Base-by-base conservation (phyloP, 139 green algal genomes). In the Diplosphaera chodatii region DNA sequence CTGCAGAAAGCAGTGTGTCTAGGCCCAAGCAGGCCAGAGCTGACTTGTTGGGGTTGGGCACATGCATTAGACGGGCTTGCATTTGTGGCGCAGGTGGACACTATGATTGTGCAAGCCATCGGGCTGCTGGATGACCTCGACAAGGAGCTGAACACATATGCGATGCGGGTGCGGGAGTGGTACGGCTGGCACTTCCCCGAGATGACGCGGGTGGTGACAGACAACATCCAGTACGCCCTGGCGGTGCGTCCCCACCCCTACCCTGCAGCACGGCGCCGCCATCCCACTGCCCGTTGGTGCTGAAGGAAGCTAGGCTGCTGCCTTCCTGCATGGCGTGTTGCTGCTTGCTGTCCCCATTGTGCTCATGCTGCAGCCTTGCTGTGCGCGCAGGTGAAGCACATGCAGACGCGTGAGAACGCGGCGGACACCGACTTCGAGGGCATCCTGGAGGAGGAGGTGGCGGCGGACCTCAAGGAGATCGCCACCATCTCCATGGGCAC, bases 61-160 rank as follows among this genome's bases (percentile, higher is more conserved):
- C n/a, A n/a, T n/a, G n/a, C n/a, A n/a, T n/a, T n/a, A n/a, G n/a
- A n/a, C n/a, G n/a, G n/a, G n/a, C n/a, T n/a, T n/a, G n/a, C n/a
- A n/a, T n/a, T n/a, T n/a, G n/a, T n/a, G n/a, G n/a, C n/a, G n/a
- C 80, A 87, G 82, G 83, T 94, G 40, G 88, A 95, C 81, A 95
- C 86, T 32, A 90, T 90, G 85, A 85, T 90, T 63, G 75, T 96
- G 40, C 94, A 98, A 78, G 96, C 96, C 63, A 99, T 99, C 63
- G 95, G 90, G 20, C 83, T 99, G 76, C 80, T 99, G 72, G 96
- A 99, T 71, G 94, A 98, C 63, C 78, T 99, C 74, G 96, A 99
- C 84, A 99, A 99, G 91, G 96, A 99, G 86, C 90, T 99, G 31
- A 99, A 99, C 89, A 99, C 95, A 27, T 99, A 98, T 83, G 92